A percentile compares a stretch with the other conserved stretches of the same genome.
These are phyloP conservation scores for Bathelium albidoporum DNA, from an alignment of 495 filamentous ascomycete genomes.

Conservation along the genomic window DNA sequence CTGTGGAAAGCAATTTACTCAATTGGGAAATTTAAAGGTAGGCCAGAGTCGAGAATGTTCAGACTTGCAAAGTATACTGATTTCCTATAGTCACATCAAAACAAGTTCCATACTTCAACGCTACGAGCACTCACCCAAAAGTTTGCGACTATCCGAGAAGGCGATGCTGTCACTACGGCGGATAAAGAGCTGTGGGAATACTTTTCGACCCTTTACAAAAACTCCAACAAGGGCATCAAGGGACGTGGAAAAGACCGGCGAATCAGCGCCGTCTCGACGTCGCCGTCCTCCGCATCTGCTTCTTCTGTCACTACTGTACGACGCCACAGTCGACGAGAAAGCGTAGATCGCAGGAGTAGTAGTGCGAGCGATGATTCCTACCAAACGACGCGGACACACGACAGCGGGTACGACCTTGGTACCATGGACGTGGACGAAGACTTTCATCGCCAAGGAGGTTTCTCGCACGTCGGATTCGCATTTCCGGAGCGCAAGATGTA, in stretches of 20 bases:
- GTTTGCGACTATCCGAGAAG: constrained; percentile 56
- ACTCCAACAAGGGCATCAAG: constrained; percentile 89
- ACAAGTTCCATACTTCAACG: constrained; percentile 73
- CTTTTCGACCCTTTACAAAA: constrained; percentile 81
- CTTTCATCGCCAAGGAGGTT: neutral
- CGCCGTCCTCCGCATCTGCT: neutral
- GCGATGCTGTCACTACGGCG: constrained; percentile 48
- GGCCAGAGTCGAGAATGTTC: constrained; percentile 7
- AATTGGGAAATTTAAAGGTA: constrained; percentile 84
- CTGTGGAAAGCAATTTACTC: constrained; percentile 78
- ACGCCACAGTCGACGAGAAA: neutral
- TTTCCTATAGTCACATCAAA: constrained; percentile 68
- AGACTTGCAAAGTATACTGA: neutral
- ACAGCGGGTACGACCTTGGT: neutral
- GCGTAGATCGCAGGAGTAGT: neutral
- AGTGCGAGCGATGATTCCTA: constrained; percentile 4
- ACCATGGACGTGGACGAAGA: neutral
- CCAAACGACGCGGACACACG: neutral
- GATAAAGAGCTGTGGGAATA: constrained; percentile 81
- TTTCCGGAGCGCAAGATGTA: constrained; percentile 2
- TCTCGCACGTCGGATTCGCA: neutral
- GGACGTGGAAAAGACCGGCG: constrained; percentile 74
- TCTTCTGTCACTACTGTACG: neutral
- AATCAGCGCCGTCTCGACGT: constrained; percentile 7
- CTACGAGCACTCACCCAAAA: constrained; percentile 61